Percentiles rank a stretch among this genome's conserved stretches.
These are phyloP conservation scores for Diaporthe australafricana DNA, from an alignment of 2,329 filamentous ascomycete genomes.

Conservation along the genomic window DNA sequence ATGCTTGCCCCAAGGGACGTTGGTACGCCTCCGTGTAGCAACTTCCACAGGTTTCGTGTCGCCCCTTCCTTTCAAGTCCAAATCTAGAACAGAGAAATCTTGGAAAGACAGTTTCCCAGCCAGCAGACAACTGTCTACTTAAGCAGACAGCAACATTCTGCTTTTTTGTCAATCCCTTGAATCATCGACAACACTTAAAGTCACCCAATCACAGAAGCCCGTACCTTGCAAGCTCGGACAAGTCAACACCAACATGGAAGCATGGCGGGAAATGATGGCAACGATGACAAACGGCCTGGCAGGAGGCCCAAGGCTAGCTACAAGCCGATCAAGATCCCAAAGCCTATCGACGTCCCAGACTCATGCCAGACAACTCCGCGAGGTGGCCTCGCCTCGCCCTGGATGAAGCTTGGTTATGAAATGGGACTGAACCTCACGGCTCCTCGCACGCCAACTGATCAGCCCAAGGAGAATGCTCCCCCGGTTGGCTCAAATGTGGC, in stretches of 20 bases:
- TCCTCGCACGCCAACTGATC: neutral
- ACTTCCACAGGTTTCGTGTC: too few species aligned
- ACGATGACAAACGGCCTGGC: neutral
- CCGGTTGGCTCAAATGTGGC: neutral
- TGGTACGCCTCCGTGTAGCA: too few species aligned
- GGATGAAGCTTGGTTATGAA: neutral
- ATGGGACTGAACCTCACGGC: neutral
- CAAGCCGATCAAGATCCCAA: neutral
- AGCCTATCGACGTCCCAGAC: neutral
- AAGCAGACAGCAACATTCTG: neutral
- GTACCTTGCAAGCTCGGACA: neutral
- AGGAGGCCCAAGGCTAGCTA: neutral
- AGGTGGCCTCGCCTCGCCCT: neutral
- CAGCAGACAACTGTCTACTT: neutral
- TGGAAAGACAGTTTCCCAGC: neutral
- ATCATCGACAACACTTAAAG: neutral
- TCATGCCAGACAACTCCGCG: neutral
- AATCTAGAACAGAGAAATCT: neutral
- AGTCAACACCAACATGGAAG: neutral
- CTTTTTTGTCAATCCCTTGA: neutral
- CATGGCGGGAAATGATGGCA: neutral
- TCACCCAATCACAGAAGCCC: neutral
- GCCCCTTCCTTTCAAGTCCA: neutral
- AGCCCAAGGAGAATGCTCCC: neutral
- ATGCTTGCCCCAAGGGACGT: neutral